Evolutionary conservation across 1,284 basidiomycete species (phyloP).

Genomic region (Leccinum subspadiceum): DNA sequence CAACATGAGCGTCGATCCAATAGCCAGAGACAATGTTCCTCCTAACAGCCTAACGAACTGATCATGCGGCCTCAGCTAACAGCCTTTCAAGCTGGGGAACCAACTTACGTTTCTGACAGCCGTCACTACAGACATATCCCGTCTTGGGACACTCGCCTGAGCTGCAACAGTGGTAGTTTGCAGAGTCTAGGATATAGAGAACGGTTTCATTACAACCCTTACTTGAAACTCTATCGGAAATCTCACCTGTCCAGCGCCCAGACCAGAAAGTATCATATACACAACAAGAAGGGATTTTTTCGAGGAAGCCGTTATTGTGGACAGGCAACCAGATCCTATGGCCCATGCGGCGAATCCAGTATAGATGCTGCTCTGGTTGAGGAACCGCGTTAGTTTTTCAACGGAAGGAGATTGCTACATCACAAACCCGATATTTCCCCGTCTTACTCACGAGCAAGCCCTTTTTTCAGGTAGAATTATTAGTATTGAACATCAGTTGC

Average conservation of each 20-base stretch:
- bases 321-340: conserved; percentile 66
- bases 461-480: conserved; percentile 28
- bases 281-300: conserved; percentile 55
- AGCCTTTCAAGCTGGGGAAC: background rate
- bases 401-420: background rate
- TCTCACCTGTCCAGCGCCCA: conserved; percentile 63
- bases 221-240: background rate
- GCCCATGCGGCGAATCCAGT: conserved; percentile 70
- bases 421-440: conserved; percentile 58
- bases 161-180: conserved; percentile 68
- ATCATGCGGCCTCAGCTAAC: conserved; percentile 2
- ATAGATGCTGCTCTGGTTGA: conserved; percentile 53
- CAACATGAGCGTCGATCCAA: conserved; percentile 58
- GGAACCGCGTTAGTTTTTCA: background rate
- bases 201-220: conserved; percentile 2
- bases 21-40: conserved; percentile 59
- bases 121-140: conserved; percentile 72
- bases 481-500: conserved; percentile 1
- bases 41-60: conserved; percentile 66
- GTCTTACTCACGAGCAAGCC: conserved; percentile 65
- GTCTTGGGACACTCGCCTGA: conserved; percentile 64
- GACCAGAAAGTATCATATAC: conserved; percentile 66
- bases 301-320: conserved; percentile 53
- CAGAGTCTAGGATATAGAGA: conserved; percentile 40
- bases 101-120: conserved; percentile 58